These are phyloP conservation scores for Buddleja alternifolia DNA, from an alignment of 257 asterid species.

Conservation along the genomic window DNA sequence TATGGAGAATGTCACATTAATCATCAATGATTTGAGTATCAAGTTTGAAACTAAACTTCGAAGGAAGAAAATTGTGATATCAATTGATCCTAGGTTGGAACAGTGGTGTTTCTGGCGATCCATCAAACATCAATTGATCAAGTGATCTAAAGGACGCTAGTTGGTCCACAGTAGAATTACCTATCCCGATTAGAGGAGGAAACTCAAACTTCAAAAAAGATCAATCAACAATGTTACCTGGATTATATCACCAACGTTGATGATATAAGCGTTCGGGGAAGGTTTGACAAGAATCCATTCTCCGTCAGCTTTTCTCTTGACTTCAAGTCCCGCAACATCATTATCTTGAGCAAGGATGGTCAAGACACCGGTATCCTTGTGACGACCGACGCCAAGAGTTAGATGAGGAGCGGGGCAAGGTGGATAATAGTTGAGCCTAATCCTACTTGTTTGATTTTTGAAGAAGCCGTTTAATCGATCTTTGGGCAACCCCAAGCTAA, in stretches of 20 bases:
- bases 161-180: no score
- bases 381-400: constrained; percentile 46
- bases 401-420: constrained; percentile 44
- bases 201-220: neutral
- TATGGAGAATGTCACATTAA: no score
- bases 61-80: neutral
- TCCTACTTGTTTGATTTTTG: constrained; percentile 39
- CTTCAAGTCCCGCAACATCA: constrained; percentile 44
- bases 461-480: constrained; percentile 37
- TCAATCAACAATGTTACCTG: constrained; percentile 30
- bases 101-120: no score
- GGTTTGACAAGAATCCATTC: constrained; percentile 47
- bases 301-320: constrained; percentile 41
- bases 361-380: constrained; percentile 43
- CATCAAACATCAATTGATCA: no score
- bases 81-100: no score
- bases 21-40: no score
- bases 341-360: constrained; percentile 43
- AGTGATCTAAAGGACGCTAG: no score
- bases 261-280: constrained; percentile 31
- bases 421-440: constrained; percentile 48
- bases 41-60: neutral
- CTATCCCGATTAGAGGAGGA: neutral
- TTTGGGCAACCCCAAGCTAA: constrained; percentile 40
- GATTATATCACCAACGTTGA: constrained; percentile 43